A percentile compares a stretch with the other conserved stretches of the same genome.
Conservation (phyloP, 2,329 filamentous ascomycete species). For the Colletotrichum sp. region DNA sequence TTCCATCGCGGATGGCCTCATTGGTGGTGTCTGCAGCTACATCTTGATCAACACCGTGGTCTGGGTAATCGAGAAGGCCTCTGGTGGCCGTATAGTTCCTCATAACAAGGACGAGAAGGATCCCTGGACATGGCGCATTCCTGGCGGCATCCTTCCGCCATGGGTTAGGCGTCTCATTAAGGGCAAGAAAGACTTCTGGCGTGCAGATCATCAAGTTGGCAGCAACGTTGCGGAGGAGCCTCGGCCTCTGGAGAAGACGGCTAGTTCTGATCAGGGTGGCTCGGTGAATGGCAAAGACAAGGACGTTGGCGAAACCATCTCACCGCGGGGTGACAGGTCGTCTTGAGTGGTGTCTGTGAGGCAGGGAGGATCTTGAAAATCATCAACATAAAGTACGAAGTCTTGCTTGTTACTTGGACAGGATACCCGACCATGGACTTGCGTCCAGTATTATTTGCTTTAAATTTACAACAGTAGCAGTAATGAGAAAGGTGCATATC, state of each 20-base stretch:
- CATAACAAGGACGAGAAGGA: conserved; percentile 79
- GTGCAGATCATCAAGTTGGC: conserved; percentile 34
- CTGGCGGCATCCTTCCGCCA: conserved; percentile 74
- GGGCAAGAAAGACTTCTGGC: conserved; percentile 80
- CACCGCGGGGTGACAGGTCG: background rate
- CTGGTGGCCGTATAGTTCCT: conserved; percentile 73
- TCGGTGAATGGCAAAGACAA: conserved; percentile 14
- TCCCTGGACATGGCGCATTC: conserved; percentile 78
- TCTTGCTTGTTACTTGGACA: background rate
- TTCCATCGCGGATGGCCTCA: conserved; percentile 85
- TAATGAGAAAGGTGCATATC: background rate
- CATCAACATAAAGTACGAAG: background rate
- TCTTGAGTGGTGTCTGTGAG: background rate
- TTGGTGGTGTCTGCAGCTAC: conserved; percentile 79
- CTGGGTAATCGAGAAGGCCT: conserved; percentile 69
- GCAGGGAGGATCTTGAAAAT: background rate
- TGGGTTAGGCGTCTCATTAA: conserved; percentile 69
- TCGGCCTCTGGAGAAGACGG: conserved; percentile 23
- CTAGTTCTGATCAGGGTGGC: conserved; percentile 19
- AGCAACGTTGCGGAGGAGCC: conserved; percentile 18
- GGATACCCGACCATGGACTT: background rate
- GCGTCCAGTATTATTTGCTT: background rate
- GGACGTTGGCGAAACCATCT: conserved; percentile 15
- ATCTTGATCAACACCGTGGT: conserved; percentile 74
- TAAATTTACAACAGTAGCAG: background rate